A percentile compares a stretch with the other conserved stretches of the same genome.
phyloP scores from a whole-genome alignment of 108 stramenopile genomes.

The Chaetoceros tenuissimus region DNA sequence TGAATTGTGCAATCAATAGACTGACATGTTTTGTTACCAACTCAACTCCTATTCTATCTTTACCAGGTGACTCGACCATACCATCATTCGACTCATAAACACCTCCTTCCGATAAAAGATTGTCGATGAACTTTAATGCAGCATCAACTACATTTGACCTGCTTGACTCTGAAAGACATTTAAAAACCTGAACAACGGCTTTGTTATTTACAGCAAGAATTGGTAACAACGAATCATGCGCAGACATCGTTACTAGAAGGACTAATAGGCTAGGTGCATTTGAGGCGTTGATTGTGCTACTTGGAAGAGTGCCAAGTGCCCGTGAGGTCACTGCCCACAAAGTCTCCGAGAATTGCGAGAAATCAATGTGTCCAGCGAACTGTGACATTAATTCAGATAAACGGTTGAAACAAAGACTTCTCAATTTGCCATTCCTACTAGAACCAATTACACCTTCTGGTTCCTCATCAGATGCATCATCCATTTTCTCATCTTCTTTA shows the following conservation, averaged over 20 bases:
- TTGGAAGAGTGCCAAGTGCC: slow-evolving; percentile 56
- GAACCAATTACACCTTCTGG: not conserved
- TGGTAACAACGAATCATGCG: slow-evolving; percentile 29
- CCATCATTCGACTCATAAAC: slow-evolving; percentile 7
- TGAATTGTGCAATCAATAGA: slow-evolving; percentile 54
- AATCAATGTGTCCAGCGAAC: slow-evolving; percentile 53
- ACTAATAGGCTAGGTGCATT: slow-evolving; percentile 56
- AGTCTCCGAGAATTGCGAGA: slow-evolving; percentile 17
- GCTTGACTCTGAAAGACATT: slow-evolving; percentile 51
- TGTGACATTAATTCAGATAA: slow-evolving; percentile 48
- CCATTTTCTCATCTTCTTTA: slow-evolving; percentile 11
- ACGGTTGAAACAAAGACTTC: slow-evolving; percentile 55
- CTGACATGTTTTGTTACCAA: slow-evolving; percentile 33
- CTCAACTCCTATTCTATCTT: slow-evolving; percentile 9
- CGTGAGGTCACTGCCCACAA: slow-evolving; percentile 50
- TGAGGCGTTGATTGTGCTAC: slow-evolving; percentile 50
- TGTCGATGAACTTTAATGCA: slow-evolving; percentile 51
- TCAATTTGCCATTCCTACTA: slow-evolving; percentile 32
- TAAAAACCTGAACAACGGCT: slow-evolving; percentile 42
- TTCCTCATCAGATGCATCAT: slow-evolving; percentile 10
- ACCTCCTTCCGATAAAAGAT: slow-evolving; percentile 37
- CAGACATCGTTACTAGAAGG: slow-evolving; percentile 48
- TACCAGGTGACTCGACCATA: not conserved
- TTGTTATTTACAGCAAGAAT: slow-evolving; percentile 30
- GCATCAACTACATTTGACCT: slow-evolving; percentile 34